Evolutionary conservation across 441 rosid genomes (phyloP), one percentile per base, ranked within the genome.

Genomic region (Pelargonium cotyledonis): DNA sequence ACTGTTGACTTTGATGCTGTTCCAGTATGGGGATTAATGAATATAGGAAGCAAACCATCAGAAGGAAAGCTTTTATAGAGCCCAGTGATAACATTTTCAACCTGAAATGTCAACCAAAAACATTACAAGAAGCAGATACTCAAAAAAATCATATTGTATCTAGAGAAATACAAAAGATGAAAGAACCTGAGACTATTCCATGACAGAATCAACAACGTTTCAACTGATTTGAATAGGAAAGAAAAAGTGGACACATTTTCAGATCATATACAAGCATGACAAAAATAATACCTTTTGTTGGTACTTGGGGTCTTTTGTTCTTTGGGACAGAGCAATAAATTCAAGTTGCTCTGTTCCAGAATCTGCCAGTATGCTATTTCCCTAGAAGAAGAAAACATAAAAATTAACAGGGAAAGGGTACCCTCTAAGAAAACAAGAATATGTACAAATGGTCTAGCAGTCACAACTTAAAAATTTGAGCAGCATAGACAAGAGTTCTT

Each of bases 21-120:
- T 53, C 60, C 60, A 53, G 60, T 53, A 6, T 53, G 19, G 6
- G 60, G 60, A 15, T 53, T 53, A 53, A 53, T 53, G 18, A n/a
- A 53, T 53, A 53, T 53, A n/a, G 60, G 60, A 53, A 53, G 60
- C 60, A 53, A 6, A 53, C 60, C 60, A n/a, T 53, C 23, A 53
- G 60, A 15, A n/a, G 60, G 60, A 18, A 53, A 53, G 60, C 9
- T 53, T 53, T 53, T 53, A 16, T 53, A 18, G 21, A 53, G 60
- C 19, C 16, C 19, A 53, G 2, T n/a, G 60, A 53, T 53, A 53
- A 53, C 60, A 53, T 53, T 53, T 53, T 53, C 60, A 16, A 53
- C 60, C 60, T 53, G 60, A n/a, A 53, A 53, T 7, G 16, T 53
- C 18, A 53, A 16, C 18, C 15, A n/a, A 53, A 53, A n/a, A n/a